These are phyloP conservation scores for Quercus ilex DNA, from an alignment of 306 rosid species.

Conservation along the genomic window DNA sequence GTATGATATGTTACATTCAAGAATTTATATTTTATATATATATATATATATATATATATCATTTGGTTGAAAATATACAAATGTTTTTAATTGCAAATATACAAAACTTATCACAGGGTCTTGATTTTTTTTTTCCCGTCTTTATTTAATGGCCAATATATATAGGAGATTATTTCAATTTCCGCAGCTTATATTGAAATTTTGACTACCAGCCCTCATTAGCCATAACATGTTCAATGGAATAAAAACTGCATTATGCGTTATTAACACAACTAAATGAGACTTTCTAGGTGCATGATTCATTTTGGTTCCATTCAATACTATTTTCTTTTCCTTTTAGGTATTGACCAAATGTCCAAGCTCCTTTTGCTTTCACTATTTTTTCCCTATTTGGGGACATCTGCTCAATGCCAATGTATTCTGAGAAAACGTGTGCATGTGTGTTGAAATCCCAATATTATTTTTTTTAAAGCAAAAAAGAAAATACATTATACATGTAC, in stretches of 20 bases:
- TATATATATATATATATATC: too few species aligned
- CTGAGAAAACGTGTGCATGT: conserved; percentile 38
- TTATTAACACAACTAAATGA: conserved; percentile 24
- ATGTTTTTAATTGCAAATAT: too few species aligned
- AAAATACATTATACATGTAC: conserved; percentile 4
- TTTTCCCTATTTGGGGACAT: conserved; percentile 35
- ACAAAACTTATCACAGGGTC: too few species aligned
- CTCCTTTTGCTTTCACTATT: conserved; percentile 31
- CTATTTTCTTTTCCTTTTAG: conserved; percentile 53
- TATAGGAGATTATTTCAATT: neutral
- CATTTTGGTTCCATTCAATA: conserved; percentile 25
- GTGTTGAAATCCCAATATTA: conserved; percentile 46
- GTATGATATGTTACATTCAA: too few species aligned
- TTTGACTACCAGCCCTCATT: neutral
- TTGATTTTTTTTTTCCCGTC: too few species aligned
- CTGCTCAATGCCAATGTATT: conserved; percentile 40
- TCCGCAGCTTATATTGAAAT: conserved; percentile 21
- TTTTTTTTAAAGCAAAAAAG: neutral
- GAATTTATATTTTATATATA: too few species aligned
- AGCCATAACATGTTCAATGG: conserved; percentile 20
- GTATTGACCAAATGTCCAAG: conserved; percentile 53
- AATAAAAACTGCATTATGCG: conserved; percentile 26
- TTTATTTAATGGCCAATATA: too few species aligned
- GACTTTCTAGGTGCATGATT: conserved; percentile 24
- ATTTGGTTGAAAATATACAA: too few species aligned